Base-by-base conservation (phyloP, 441 rosid genomes). In the Jatropha podagrica region DNA sequence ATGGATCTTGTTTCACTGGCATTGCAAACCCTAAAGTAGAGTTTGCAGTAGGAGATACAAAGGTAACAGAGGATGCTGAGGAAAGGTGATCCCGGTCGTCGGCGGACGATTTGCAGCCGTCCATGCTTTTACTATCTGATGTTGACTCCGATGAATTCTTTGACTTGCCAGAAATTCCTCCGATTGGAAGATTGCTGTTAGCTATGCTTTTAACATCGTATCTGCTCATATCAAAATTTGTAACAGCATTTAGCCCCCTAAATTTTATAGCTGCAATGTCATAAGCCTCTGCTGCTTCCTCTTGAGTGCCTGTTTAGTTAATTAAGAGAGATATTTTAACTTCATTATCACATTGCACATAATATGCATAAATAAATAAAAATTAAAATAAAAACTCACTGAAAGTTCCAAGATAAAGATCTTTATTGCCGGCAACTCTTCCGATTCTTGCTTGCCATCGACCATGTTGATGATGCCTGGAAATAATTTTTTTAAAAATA, bases 391-490 rank as follows among this genome's bases (percentile, higher is more conserved):
- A 11, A 60, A 48, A 85, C 97, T 88, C 81, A 95, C 99, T 89
- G 76, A 93, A 96, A 60, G 99, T 96, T 79, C 99, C 99, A 6
- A 96, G 99, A 74, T 96, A 96, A 68, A 96, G 97, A 81, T 96
- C 99, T 77, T 93, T 96, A 83, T 96, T 96, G 69, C 99, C 99
- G 0, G 99, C 99, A 46, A 96, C 99, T 81, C 99, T 86, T 26
- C 99, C 99, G 0, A 95, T 95, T 74, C 99, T 88, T 38, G 99
- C 98, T 80, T 95, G 99, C 98, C 99, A 95, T 65, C 99, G 81
- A 72, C 99, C 98, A 68, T 95, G 99, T 80, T 95, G 99, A 86
- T 93, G 98, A 73, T 96, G 99, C 84, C 98, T 93, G 76, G 75
- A 65, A 74, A 38, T 20, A 32, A 1, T 32, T 32, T 32, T 32